phyloP scores from a whole-genome alignment of 78 protist genomes.

The Pigoraptor vietnamica region DNA sequence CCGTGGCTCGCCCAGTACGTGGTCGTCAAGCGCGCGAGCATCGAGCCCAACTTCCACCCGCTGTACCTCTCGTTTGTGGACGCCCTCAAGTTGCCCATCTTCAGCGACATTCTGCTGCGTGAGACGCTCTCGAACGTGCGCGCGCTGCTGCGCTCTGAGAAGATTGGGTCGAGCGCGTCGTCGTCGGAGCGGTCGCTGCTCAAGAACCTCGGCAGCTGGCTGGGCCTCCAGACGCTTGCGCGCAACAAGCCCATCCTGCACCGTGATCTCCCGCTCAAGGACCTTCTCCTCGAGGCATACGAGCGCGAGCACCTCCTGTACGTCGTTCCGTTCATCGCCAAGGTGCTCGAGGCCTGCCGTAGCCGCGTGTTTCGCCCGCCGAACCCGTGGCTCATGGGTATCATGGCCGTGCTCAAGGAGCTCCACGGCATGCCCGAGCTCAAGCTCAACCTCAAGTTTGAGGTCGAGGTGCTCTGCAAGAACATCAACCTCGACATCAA shows the following conservation, averaged over 20 bases:
- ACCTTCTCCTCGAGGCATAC: slow-evolving; percentile 79
- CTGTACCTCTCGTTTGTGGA: slow-evolving; percentile 69
- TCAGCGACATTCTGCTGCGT: background rate
- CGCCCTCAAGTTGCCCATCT: slow-evolving; percentile 10
- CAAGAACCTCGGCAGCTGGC: slow-evolving; percentile 94
- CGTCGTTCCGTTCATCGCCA: slow-evolving; percentile 90
- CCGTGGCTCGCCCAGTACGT: slow-evolving; percentile 79
- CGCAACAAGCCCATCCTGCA: slow-evolving; percentile 88
- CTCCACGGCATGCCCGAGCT: slow-evolving; percentile 65
- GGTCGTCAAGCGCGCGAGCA: slow-evolving; percentile 79
- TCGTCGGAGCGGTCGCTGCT: slow-evolving; percentile 77
- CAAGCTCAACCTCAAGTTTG: slow-evolving; percentile 87
- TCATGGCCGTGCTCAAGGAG: slow-evolving; percentile 81
- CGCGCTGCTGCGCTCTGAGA: slow-evolving; percentile 52
- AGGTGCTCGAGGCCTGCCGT: slow-evolving; percentile 68
- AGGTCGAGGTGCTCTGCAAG: slow-evolving; percentile 87
- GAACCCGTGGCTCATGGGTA: slow-evolving; percentile 93
- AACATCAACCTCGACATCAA: slow-evolving; percentile 62
- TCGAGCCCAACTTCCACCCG: slow-evolving; percentile 88
- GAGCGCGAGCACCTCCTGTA: slow-evolving; percentile 62
- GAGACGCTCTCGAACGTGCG: background rate
- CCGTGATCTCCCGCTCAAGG: slow-evolving; percentile 83
- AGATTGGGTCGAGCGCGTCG: slow-evolving; percentile 30
- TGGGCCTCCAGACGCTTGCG: slow-evolving; percentile 89
- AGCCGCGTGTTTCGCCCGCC: slow-evolving; percentile 78